Percentiles rank a stretch among this genome's conserved stretches.
phyloP scores from a whole-genome alignment of 208 protist genomes.

The Phytomonas serpens region DNA sequence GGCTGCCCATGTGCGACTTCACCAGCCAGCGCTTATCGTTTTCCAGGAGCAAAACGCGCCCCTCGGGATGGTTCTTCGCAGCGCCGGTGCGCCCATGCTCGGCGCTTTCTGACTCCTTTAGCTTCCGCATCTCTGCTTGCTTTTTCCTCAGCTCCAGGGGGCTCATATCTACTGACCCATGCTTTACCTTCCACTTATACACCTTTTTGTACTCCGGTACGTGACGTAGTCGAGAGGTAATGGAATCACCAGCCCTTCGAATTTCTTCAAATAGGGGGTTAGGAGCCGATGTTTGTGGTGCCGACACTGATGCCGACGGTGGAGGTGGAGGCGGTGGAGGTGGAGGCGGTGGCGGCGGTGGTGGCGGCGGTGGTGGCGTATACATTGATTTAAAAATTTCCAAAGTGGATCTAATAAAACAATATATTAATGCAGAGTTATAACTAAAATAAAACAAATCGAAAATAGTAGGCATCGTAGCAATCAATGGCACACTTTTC shows the following conservation, averaged over 20 bases:
- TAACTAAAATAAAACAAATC: background rate
- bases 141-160: constrained; percentile 17
- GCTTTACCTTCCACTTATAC: constrained; percentile 69
- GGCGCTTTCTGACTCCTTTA: constrained; percentile 14
- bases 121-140: constrained; percentile 37
- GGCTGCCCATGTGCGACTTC: constrained; percentile 39
- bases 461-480: background rate
- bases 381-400: constrained; percentile 5
- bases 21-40: constrained; percentile 69
- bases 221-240: constrained; percentile 57
- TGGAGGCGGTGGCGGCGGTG: constrained; percentile 12
- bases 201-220: constrained; percentile 62
- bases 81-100: background rate
- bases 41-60: constrained; percentile 36
- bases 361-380: constrained; percentile 2
- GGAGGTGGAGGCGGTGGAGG: constrained; percentile 14
- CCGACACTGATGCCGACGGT: constrained; percentile 14
- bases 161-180: constrained; percentile 59
- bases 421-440: background rate
- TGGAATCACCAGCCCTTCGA: constrained; percentile 48
- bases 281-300: constrained; percentile 19
- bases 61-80: background rate
- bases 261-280: constrained; percentile 74
- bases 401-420: background rate
- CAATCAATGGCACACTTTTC: background rate